Percentiles rank a stretch among this genome's conserved stretches.
Conservation (phyloP, 2,329 filamentous ascomycete species). For the Fusarium sp. region DNA sequence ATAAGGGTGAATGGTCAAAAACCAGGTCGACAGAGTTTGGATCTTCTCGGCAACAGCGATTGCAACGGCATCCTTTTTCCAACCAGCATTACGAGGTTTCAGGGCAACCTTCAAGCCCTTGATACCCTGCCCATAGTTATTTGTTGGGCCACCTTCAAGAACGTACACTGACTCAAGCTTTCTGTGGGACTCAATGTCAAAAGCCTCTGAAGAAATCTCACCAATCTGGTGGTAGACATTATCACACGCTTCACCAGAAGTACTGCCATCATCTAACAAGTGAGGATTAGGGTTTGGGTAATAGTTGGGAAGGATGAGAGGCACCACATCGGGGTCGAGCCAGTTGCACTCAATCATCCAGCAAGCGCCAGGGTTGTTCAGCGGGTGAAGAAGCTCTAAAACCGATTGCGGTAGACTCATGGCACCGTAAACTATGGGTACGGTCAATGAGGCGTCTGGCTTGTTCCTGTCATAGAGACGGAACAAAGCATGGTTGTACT, state of each 20-base stretch:
- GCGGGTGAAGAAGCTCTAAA: constrained; percentile 32
- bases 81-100: background rate
- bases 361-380: constrained; percentile 6
- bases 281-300: constrained; percentile 21
- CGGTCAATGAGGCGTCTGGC: background rate
- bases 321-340: background rate
- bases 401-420: constrained; percentile 14
- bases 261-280: background rate
- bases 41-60: background rate
- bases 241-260: background rate
- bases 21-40: background rate
- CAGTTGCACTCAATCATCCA: constrained; percentile 23
- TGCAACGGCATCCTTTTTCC: background rate
- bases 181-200: background rate
- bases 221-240: background rate
- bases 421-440: constrained; percentile 22
- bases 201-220: constrained; percentile 2
- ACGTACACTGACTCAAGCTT: constrained; percentile 12
- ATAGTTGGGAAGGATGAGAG: constrained; percentile 33
- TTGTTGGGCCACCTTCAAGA: background rate
- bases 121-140: background rate
- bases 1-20: background rate
- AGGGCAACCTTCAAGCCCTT: background rate
- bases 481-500: constrained; percentile 30
- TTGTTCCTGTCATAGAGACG: constrained; percentile 21